A percentile compares a stretch with the other conserved stretches of the same genome.
phyloP scores from a whole-genome alignment of 2,329 filamentous ascomycete genomes.

The Cytospora schulzeri region DNA sequence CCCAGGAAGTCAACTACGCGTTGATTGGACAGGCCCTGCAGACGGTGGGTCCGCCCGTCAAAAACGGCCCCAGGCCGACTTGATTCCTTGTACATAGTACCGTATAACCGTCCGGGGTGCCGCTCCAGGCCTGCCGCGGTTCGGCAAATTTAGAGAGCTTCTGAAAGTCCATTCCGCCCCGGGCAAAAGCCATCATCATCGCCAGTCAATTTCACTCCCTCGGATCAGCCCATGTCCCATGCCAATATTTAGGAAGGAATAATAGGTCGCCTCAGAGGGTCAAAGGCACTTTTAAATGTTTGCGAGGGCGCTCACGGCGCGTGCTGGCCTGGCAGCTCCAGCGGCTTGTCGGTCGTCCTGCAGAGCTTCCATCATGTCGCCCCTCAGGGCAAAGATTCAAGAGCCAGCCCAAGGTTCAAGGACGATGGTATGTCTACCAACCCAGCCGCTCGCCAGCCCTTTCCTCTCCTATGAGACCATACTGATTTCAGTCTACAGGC shows the following conservation, averaged over 20 bases:
- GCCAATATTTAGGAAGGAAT: background rate
- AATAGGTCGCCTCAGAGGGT: constrained; percentile 8
- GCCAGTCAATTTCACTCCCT: background rate
- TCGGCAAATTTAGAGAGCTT: constrained; percentile 26
- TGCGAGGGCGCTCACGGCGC: constrained; percentile 53
- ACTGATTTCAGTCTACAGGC: constrained; percentile 19
- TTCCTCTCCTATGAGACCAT: constrained; percentile 11
- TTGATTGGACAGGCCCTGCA: constrained; percentile 13
- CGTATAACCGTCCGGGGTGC: constrained; percentile 6
- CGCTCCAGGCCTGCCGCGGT: constrained; percentile 15
- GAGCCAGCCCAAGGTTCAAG: constrained; percentile 34
- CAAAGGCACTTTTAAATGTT: constrained; percentile 52
- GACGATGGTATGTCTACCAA: constrained; percentile 49
- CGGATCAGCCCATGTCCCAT: constrained; percentile 15
- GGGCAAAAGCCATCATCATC: background rate
- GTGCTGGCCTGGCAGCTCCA: constrained; percentile 55
- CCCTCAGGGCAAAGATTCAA: constrained; percentile 75
- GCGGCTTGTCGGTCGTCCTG: constrained; percentile 47
- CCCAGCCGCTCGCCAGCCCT: constrained; percentile 16
- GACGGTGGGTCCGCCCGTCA: constrained; percentile 7
- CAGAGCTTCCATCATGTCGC: constrained; percentile 62
- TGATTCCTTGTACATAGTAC: background rate
- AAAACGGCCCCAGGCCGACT: too few relatives aligned
- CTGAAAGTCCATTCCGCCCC: background rate
- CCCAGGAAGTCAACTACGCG: background rate